Evolutionary conservation across 169 alveolate genomes (phyloP).

Genomic region (Cyclospora cayetanensis): DNA sequence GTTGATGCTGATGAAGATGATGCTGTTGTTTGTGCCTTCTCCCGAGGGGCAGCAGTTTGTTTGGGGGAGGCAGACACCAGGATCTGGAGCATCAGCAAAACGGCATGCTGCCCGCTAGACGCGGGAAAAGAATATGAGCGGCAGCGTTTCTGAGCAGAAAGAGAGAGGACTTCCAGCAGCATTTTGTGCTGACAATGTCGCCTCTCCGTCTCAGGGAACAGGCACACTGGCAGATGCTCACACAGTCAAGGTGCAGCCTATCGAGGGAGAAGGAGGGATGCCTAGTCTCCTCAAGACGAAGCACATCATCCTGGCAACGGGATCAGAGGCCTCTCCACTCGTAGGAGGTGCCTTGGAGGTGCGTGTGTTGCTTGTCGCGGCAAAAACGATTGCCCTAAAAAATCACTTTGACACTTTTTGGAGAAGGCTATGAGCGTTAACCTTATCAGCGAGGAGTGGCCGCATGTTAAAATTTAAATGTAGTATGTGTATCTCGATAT

Average conservation of each 20-base stretch:
- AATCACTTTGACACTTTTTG: too few relatives aligned
- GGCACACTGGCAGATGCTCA: conserved; percentile 55
- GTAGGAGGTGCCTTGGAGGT: conserved; percentile 49
- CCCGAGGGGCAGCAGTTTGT: too few relatives aligned
- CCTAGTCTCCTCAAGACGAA: conserved; percentile 75
- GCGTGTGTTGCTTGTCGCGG: not conserved
- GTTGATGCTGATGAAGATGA: too few relatives aligned
- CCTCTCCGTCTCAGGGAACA: conserved; percentile 21
- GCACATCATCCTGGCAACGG: conserved; percentile 94
- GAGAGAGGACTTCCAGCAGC: not conserved
- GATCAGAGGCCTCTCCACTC: conserved; percentile 92
- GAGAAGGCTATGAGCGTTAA: too few relatives aligned
- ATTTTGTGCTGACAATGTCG: not conserved
- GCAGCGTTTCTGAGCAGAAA: not conserved
- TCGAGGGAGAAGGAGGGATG: not conserved
- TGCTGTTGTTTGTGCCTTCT: too few relatives aligned
- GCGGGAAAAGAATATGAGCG: not conserved
- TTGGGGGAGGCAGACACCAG: conserved; percentile 52
- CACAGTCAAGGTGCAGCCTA: conserved; percentile 30
- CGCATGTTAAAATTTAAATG: too few relatives aligned
- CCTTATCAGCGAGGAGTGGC: too few relatives aligned
- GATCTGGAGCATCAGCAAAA: conserved; percentile 62
- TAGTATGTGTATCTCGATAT: too few relatives aligned
- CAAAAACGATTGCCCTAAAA: too few relatives aligned
- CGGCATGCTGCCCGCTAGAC: too few relatives aligned